Evolutionary conservation across 345 rosid species (phyloP).

Genomic region (Geranium brycei): DNA sequence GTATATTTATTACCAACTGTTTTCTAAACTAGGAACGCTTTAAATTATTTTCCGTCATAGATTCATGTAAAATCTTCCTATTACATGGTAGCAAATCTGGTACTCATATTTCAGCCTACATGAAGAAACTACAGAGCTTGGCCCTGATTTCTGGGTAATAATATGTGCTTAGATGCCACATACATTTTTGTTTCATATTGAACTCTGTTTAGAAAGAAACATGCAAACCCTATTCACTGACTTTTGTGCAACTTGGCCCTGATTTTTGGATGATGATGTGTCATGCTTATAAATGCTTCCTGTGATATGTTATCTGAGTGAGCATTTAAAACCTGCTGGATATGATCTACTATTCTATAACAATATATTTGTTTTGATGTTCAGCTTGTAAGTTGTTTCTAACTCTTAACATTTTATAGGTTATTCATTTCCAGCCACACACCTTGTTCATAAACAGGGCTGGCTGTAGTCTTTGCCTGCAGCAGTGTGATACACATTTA

Average conservation of each 20-base stretch:
- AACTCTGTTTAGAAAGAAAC: neutral
- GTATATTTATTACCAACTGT: too few species aligned
- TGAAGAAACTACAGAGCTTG: too few species aligned
- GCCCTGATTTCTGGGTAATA: too few species aligned
- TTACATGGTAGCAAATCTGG: neutral
- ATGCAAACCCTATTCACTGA: neutral
- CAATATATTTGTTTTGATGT: too few species aligned
- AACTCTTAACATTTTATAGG: conserved; percentile 30
- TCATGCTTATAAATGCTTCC: neutral
- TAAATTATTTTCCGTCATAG: neutral
- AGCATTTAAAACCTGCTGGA: neutral
- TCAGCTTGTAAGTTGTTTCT: conserved; percentile 2
- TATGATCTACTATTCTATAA: neutral
- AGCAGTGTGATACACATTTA: conserved; percentile 68
- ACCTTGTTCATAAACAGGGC: conserved; percentile 71
- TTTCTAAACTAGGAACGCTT: neutral
- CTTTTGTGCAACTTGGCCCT: too few species aligned
- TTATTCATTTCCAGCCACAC: conserved; percentile 83
- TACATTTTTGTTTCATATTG: neutral
- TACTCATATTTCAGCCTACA: neutral
- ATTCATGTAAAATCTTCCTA: neutral
- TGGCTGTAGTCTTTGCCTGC: conserved; percentile 65
- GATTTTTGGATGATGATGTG: too few species aligned
- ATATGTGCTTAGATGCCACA: neutral
- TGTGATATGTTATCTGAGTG: neutral